Evolutionary conservation across 2,329 filamentous ascomycete species (phyloP).

Genomic region (Aureobasidium pullulans): DNA sequence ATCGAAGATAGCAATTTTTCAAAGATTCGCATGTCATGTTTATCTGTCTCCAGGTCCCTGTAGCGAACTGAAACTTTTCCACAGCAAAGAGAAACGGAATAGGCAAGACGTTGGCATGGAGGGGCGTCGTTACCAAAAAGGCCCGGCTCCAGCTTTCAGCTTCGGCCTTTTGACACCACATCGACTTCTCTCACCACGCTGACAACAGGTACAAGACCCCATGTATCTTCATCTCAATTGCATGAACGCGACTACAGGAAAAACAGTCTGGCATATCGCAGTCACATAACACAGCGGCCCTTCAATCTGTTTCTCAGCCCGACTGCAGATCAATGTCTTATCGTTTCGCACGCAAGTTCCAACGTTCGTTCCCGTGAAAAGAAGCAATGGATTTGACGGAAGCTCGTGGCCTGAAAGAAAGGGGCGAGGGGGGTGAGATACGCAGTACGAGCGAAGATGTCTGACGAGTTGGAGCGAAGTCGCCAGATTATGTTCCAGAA

Average conservation of each 20-base stretch:
- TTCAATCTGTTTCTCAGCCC: too few species aligned
- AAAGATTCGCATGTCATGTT: neutral
- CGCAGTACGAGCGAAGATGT: neutral
- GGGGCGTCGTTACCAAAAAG: neutral
- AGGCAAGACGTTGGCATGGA: neutral
- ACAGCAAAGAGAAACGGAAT: too few species aligned
- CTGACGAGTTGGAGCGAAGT: too few species aligned
- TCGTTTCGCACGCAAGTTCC: neutral
- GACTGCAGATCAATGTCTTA: neutral
- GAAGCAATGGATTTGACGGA: neutral
- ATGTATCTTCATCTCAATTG: neutral
- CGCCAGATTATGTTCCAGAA: too few species aligned
- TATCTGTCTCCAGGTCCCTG: neutral
- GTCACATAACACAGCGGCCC: too few species aligned
- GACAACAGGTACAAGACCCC: neutral
- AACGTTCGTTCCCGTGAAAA: neutral
- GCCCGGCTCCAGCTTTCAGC: neutral
- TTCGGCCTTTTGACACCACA: neutral
- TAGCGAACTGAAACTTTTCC: neutral
- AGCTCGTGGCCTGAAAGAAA: neutral
- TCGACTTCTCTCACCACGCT: neutral
- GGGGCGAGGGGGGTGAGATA: neutral
- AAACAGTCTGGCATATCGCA: neutral
- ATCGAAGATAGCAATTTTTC: too few species aligned
- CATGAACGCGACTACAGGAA: neutral